Conservation (phyloP, 495 filamentous ascomycete genomes). For the Astrocystis sublimbata region DNA sequence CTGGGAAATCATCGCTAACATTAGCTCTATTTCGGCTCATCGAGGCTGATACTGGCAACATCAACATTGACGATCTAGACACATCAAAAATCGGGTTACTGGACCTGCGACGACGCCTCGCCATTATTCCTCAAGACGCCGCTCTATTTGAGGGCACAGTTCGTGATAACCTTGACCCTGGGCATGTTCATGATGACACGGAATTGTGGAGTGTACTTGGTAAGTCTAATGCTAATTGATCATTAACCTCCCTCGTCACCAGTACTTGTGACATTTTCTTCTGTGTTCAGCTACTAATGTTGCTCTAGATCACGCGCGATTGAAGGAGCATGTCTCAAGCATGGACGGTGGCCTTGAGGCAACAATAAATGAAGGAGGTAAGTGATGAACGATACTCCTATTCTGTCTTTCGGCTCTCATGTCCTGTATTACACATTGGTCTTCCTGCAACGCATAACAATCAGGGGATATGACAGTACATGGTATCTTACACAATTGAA, state of each 20-base stretch:
- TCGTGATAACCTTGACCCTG: slow-evolving; percentile 94
- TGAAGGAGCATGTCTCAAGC: slow-evolving; percentile 84
- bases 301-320: slow-evolving; percentile 78
- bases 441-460: slow-evolving; percentile 26
- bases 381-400: slow-evolving; percentile 35
- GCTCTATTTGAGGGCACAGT: slow-evolving; percentile 96
- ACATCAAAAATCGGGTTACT: slow-evolving; percentile 87
- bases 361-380: slow-evolving; percentile 89
- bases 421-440: slow-evolving; percentile 19
- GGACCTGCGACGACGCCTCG: slow-evolving; percentile 85
- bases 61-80: slow-evolving; percentile 86
- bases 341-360: slow-evolving; percentile 94
- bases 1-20: slow-evolving; percentile 94
- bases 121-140: slow-evolving; percentile 98
- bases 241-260: no score
- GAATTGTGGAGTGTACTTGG: slow-evolving; percentile 96
- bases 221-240: slow-evolving; percentile 50
- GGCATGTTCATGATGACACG: slow-evolving; percentile 93
- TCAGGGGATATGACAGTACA: slow-evolving; percentile 6
- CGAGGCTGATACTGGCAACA: slow-evolving; percentile 75
- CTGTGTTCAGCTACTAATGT: slow-evolving; percentile 7
- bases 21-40: slow-evolving; percentile 95
- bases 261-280: neutral
- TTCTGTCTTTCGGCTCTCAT: slow-evolving; percentile 45
- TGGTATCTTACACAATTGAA: neutral